phyloP scores from a whole-genome alignment of 108 stramenopile species.

The Cyclotella baltica region DNA sequence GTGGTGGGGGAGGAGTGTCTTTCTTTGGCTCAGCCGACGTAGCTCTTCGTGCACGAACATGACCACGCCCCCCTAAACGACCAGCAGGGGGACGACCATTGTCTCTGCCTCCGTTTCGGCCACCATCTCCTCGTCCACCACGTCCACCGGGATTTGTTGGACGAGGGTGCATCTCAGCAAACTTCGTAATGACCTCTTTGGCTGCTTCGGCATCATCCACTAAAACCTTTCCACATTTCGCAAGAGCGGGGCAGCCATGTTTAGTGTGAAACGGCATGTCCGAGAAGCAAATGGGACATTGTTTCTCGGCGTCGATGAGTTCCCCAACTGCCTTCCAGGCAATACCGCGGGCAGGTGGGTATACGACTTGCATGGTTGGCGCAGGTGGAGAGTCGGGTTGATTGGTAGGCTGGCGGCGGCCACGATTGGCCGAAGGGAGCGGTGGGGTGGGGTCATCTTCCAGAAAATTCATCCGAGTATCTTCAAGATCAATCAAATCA shows the following conservation, averaged over 20 bases:
- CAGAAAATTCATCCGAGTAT: not conserved
- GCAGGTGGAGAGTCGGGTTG: not conserved
- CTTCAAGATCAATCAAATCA: not conserved
- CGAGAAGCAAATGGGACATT: not conserved
- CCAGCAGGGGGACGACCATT: no score
- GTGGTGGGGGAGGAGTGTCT: not conserved
- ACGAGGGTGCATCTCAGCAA: not conserved
- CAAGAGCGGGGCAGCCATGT: not conserved
- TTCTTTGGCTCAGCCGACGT: not conserved
- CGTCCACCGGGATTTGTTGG: not conserved
- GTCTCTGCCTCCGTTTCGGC: no score
- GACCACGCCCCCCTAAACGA: not conserved
- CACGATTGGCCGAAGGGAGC: not conserved
- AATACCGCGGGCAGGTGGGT: not conserved
- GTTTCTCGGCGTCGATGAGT: not conserved
- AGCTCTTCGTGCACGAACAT: not conserved
- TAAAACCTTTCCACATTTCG: not conserved
- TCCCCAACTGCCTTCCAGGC: not conserved
- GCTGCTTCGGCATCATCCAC: not conserved
- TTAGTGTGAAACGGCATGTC: not conserved
- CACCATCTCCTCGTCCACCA: conserved; percentile 5
- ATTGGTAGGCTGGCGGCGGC: not conserved
- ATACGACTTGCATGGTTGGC: not conserved
- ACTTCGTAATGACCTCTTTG: not conserved
- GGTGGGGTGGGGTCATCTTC: not conserved